phyloP scores from a whole-genome alignment of 345 rosid species.

The Heritiera fomes region DNA sequence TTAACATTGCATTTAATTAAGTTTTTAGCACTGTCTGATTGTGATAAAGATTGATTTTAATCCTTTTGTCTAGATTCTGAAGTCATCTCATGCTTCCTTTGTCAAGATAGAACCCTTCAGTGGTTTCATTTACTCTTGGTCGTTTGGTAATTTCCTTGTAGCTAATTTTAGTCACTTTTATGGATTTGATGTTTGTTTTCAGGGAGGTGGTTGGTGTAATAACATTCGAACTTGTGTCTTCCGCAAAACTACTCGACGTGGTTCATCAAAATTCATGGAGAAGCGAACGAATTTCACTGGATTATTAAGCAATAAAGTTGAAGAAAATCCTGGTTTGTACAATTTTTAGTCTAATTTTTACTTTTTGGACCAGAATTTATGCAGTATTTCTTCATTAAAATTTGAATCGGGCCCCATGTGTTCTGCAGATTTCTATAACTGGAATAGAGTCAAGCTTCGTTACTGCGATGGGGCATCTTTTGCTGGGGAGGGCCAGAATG shows the following conservation, averaged over 20 bases:
- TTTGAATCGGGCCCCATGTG: not conserved
- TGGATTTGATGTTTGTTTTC: constrained; percentile 13
- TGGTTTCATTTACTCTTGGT: not conserved
- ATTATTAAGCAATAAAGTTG: constrained; percentile 59
- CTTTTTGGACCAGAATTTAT: not conserved
- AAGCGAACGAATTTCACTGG: constrained; percentile 53
- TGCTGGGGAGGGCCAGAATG: constrained; percentile 63
- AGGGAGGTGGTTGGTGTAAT: constrained; percentile 99
- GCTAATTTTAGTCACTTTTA: not conserved
- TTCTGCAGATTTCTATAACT: constrained; percentile 79
- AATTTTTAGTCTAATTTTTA: not conserved
- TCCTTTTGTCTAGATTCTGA: not conserved
- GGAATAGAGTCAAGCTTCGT: constrained; percentile 88
- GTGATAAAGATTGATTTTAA: not conserved
- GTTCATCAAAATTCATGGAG: constrained; percentile 71
- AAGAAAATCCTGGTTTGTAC: constrained; percentile 59
- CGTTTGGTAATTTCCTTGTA: not conserved
- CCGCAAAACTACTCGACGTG: constrained; percentile 67
- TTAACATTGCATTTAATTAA: not conserved
- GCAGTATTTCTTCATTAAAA: not conserved
- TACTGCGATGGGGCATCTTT: constrained; percentile 98
- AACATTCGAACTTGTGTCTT: constrained; percentile 43
- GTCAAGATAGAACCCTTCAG: not conserved
- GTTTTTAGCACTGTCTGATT: not conserved
- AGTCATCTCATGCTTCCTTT: not conserved